Percentiles rank a stretch among this genome's conserved stretches.
phyloP scores from a whole-genome alignment of 805 yeast species.

The Isabelozyma gotoi region DNA sequence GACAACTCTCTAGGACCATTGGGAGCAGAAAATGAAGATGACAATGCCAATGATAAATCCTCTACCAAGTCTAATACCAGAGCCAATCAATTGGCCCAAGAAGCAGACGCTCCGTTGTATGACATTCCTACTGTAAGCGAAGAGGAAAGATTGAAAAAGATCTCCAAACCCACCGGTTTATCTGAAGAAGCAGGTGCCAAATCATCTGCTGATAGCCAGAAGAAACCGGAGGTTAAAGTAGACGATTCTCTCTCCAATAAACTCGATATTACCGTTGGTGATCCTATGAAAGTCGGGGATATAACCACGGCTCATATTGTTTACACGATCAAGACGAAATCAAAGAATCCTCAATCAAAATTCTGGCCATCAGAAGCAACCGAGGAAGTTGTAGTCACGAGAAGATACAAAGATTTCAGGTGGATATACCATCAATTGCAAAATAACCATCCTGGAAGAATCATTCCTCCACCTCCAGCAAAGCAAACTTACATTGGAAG shows the following conservation, averaged over 20 bases:
- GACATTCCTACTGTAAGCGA: conserved; percentile 27
- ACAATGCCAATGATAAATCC: conserved; percentile 13
- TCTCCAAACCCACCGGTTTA: conserved; percentile 7
- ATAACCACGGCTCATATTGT: conserved; percentile 85
- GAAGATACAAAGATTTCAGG: conserved; percentile 89
- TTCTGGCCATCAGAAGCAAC: conserved; percentile 24
- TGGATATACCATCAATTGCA: conserved; percentile 92
- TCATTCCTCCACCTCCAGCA: conserved; percentile 91
- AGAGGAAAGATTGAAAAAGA: conserved; percentile 12
- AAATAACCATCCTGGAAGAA: conserved; percentile 82
- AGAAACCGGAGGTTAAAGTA: conserved; percentile 7
- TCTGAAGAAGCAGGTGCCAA: conserved; percentile 17
- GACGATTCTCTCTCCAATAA: conserved; percentile 15
- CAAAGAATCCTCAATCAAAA: conserved; percentile 41
- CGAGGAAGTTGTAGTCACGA: conserved; percentile 52
- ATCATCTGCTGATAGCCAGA: too few species aligned
- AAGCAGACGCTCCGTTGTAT: conserved; percentile 56
- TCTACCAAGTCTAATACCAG: conserved; percentile 18
- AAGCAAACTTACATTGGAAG: conserved; percentile 92
- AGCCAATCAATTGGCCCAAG: conserved; percentile 38
- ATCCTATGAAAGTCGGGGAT: conserved; percentile 91
- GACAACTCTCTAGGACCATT: conserved; percentile 6
- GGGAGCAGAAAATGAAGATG: conserved; percentile 4
- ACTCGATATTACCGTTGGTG: conserved; percentile 75
- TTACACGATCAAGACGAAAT: conserved; percentile 69